Evolutionary conservation across 2,329 filamentous ascomycete species (phyloP).

Genomic region (Pseudogymnoascus sp.): DNA sequence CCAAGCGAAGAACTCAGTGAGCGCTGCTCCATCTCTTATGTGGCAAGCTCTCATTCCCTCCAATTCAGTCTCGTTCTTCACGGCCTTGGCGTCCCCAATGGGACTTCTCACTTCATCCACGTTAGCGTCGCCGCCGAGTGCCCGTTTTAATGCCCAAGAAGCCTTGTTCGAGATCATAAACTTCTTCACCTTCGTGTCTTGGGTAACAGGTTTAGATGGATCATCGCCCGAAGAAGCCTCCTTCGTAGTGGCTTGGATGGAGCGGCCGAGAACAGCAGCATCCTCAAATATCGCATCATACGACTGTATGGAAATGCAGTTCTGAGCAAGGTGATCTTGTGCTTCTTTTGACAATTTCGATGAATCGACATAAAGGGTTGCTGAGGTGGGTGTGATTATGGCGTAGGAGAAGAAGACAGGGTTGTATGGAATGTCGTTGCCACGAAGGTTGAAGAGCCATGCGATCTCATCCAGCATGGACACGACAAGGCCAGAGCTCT

Average conservation of each 20-base stretch:
- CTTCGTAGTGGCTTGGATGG: conserved; percentile 18
- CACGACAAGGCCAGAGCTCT: conserved; percentile 76
- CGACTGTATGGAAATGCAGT: conserved; percentile 65
- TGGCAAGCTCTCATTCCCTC: conserved; percentile 92
- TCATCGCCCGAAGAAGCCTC: conserved; percentile 29
- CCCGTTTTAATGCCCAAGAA: conserved; percentile 85
- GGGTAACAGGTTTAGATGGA: conserved; percentile 23
- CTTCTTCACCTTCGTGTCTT: conserved; percentile 39
- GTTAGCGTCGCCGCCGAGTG: conserved; percentile 73
- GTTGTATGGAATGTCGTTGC: conserved; percentile 93
- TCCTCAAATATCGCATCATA: conserved; percentile 78
- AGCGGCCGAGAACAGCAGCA: conserved; percentile 53
- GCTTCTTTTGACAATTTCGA: conserved; percentile 64
- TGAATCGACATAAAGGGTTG: conserved; percentile 76
- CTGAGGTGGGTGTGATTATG: conserved; percentile 66
- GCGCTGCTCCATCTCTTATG: conserved; percentile 81
- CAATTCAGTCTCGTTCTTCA: conserved; percentile 86
- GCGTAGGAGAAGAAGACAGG: conserved; percentile 98
- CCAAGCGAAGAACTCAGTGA: conserved; percentile 94
- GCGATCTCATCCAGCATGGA: conserved; percentile 95
- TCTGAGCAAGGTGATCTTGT: conserved; percentile 58
- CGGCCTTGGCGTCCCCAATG: conserved; percentile 80
- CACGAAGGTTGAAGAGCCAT: conserved; percentile 96
- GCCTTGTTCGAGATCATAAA: conserved; percentile 81
- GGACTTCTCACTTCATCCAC: conserved; percentile 85